These are phyloP conservation scores for Cyclostephanos tholiformis DNA, from an alignment of 108 stramenopile species.

Conservation along the genomic window DNA sequence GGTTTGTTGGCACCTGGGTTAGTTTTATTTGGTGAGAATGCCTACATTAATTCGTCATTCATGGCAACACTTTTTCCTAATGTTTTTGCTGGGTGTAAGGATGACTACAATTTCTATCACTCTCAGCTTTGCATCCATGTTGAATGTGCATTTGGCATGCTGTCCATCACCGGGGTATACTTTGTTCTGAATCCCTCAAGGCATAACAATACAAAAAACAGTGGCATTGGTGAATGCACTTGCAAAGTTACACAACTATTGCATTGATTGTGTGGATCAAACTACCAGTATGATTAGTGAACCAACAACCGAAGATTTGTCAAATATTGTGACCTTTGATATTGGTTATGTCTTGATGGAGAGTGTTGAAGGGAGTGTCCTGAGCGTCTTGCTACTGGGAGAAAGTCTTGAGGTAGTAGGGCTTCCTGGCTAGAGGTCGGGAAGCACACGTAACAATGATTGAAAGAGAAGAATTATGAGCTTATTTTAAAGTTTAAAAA, in stretches of 20 bases:
- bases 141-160: slow-evolving; percentile 41
- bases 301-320: not conserved
- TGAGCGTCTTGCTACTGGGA: too few relatives aligned
- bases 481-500: too few relatives aligned
- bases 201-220: too few relatives aligned
- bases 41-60: slow-evolving; percentile 37
- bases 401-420: too few relatives aligned
- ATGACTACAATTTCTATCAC: slow-evolving; percentile 30
- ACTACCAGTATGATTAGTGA: not conserved
- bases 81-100: not conserved
- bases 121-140: slow-evolving; percentile 24
- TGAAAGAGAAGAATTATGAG: too few relatives aligned
- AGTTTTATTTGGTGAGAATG: slow-evolving; percentile 42
- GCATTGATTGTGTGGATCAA: slow-evolving; percentile 8
- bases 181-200: slow-evolving; percentile 1
- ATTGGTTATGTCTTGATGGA: not conserved
- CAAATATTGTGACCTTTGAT: not conserved
- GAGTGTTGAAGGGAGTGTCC: not conserved
- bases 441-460: too few relatives aligned
- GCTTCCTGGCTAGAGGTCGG: too few relatives aligned
- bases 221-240: too few relatives aligned
- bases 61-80: slow-evolving; percentile 40
- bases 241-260: slow-evolving; percentile 27
- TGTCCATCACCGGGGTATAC: slow-evolving; percentile 34
- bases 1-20: slow-evolving; percentile 19